Percentiles rank a stretch among this genome's conserved stretches.
These are phyloP conservation scores for Daldinia sp. DNA, from an alignment of 2,329 filamentous ascomycete genomes.

Conservation along the genomic window DNA sequence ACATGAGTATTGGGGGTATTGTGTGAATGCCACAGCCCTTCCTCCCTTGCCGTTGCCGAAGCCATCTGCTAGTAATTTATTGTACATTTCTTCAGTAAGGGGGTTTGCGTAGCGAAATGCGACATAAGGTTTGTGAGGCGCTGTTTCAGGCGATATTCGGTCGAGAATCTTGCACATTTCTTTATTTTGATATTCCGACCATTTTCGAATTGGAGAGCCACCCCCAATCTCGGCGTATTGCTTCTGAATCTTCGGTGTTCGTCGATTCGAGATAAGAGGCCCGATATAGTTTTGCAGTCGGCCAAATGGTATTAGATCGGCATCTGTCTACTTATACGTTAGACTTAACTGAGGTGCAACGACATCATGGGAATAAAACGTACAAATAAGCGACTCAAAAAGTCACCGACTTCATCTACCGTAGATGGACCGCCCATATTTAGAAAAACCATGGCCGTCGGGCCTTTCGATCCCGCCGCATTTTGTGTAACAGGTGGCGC, in stretches of 20 bases:
- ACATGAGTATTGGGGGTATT: slow-evolving; percentile 98
- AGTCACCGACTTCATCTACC: slow-evolving; percentile 87
- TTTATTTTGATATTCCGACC: slow-evolving; percentile 92
- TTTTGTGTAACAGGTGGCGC: slow-evolving; percentile 85
- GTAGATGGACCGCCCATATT: slow-evolving; percentile 98
- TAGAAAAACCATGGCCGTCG: slow-evolving; percentile 97
- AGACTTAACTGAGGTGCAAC: slow-evolving; percentile 27
- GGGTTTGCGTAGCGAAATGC: slow-evolving; percentile 96
- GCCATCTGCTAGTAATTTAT: slow-evolving; percentile 83
- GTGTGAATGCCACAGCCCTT: slow-evolving; percentile 94
- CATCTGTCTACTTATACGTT: slow-evolving; percentile 75
- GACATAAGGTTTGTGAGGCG: slow-evolving; percentile 96
- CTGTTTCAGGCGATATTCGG: slow-evolving; percentile 88
- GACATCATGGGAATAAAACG: slow-evolving; percentile 49
- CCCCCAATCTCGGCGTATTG: slow-evolving; percentile 96
- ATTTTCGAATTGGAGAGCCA: slow-evolving; percentile 97
- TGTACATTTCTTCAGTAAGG: slow-evolving; percentile 94
- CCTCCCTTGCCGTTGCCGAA: slow-evolving; percentile 93
- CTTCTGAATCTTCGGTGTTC: slow-evolving; percentile 96
- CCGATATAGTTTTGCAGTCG: slow-evolving; percentile 91
- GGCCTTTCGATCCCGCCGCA: slow-evolving; percentile 76
- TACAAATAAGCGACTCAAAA: slow-evolving; percentile 93
- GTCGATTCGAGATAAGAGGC: slow-evolving; percentile 83
- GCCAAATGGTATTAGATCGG: slow-evolving; percentile 94
- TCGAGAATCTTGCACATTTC: slow-evolving; percentile 99